Base-by-base conservation (phyloP, 73 alveolate species). In the Paramecium octaurelia region DNA sequence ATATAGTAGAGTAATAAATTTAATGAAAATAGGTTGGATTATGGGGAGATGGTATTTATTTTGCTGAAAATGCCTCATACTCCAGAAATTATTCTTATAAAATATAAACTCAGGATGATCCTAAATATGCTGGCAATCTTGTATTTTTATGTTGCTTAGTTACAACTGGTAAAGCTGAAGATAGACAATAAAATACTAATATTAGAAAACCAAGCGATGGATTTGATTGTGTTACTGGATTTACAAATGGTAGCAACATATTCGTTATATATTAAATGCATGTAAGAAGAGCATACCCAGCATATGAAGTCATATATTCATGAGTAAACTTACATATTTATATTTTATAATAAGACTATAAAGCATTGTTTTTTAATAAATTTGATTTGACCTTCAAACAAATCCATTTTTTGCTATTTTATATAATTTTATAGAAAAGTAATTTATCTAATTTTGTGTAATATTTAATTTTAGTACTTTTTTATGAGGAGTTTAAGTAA, bases 281-380 rank as follows among this genome's bases (percentile, higher is more conserved):
- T 43, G 70, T 76, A 38, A 76, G 89, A 76, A 76, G 89, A 42
- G 89, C 89, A 40, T 76, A 76, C 24, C 89, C 89, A 38, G 89
- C 89, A 3, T 76, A 40, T 76, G 89, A 76, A 38, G 40, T 76
- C 2, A 76, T 76, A 14, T 76, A 11, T 76, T 18, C 6, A 76
- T 76, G 89, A 76, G 11, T 75, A 7, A 20, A 5, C 73, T 20
- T 20, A 6, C 3, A 20, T 20, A 14, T 48, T n/a, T n/a, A 48
- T n/a, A 48, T 48, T 48, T 48, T 48, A 14, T 48, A 14, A 12
- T 14, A 48, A 14, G 18, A 48, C 1, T 48, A 14, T 2, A 12
- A 1, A 1, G 1, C 31, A 27, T 27, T 27, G 31, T 27, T 27
- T 27, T 27, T 27, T 27, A 27, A 27, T 27, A 27, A 1, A 27